Conservation (phyloP, 2,329 filamentous ascomycete species). For the Aspergillus sp. region DNA sequence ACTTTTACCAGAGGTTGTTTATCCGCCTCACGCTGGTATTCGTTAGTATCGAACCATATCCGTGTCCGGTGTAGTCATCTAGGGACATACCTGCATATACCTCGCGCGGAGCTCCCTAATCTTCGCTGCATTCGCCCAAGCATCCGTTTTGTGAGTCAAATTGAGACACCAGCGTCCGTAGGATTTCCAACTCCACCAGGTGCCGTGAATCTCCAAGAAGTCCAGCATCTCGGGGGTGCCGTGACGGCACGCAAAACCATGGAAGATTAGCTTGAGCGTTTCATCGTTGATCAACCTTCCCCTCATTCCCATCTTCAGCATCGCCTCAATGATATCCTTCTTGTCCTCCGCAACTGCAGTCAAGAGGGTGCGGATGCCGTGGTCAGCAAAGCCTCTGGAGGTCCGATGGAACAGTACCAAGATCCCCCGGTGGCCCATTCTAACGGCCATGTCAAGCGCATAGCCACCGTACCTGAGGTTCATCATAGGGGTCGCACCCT, state of each 20-base stretch:
- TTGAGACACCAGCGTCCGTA: not conserved
- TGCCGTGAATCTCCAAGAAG: not conserved
- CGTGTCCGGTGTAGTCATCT: too few species aligned
- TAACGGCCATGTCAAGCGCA: too few species aligned
- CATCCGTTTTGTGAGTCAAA: not conserved
- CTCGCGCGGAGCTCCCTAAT: too few species aligned
- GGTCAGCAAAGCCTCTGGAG: not conserved
- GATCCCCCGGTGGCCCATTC: not conserved
- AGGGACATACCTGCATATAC: too few species aligned
- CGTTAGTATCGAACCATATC: too few species aligned
- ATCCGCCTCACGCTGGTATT: too few species aligned
- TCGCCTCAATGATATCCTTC: slow-evolving; percentile 6
- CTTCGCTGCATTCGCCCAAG: too few species aligned
- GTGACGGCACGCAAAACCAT: not conserved
- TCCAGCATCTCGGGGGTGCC: not conserved
- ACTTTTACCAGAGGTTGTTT: too few species aligned
- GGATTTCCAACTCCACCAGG: not conserved
- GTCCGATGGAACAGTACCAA: slow-evolving; percentile 10
- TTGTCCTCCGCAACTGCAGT: slow-evolving; percentile 9
- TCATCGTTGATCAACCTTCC: slow-evolving; percentile 8
- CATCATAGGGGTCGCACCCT: too few species aligned
- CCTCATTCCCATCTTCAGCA: slow-evolving; percentile 19
- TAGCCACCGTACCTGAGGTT: too few species aligned
- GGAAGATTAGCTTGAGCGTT: not conserved
- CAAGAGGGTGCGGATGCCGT: slow-evolving; percentile 10